Conservation (phyloP, 345 rosid genomes). For the Syzygium jambos region DNA sequence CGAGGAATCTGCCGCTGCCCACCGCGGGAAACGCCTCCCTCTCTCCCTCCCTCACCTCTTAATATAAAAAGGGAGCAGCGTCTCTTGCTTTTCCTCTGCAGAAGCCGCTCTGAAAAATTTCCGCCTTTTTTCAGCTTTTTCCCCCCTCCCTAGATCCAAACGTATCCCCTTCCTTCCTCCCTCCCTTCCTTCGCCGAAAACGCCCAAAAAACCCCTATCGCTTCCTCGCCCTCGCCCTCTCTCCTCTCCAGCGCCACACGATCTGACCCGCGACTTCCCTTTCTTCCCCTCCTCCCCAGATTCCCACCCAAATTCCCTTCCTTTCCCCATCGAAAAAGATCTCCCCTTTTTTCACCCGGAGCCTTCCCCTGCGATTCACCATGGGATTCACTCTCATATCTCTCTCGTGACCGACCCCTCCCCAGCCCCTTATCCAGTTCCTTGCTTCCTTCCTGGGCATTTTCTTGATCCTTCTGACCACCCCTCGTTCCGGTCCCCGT, state of each 20-base stretch:
- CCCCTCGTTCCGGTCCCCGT: neutral
- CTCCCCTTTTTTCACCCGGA: neutral
- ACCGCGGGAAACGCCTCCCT: neutral
- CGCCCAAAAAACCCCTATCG: conserved; percentile 2
- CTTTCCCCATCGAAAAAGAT: neutral
- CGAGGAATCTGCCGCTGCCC: neutral
- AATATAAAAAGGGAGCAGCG: neutral
- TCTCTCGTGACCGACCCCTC: neutral
- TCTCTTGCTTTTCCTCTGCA: neutral
- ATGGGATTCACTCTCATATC: neutral
- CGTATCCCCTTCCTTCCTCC: neutral
- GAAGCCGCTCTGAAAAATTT: neutral
- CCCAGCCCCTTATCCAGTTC: neutral
- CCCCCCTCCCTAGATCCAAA: neutral
- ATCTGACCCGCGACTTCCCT: neutral
- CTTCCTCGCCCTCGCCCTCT: neutral
- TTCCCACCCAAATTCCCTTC: neutral
- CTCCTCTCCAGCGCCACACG: neutral
- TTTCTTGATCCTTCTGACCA: neutral
- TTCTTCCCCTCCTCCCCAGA: neutral
- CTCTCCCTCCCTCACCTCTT: neutral
- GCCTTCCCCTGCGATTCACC: neutral
- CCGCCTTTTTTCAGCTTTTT: neutral
- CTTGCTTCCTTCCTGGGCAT: neutral
- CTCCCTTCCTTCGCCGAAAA: neutral